These are phyloP conservation scores for Lentinula raphanica DNA, from an alignment of 768 basidiomycete species.

Conservation along the genomic window DNA sequence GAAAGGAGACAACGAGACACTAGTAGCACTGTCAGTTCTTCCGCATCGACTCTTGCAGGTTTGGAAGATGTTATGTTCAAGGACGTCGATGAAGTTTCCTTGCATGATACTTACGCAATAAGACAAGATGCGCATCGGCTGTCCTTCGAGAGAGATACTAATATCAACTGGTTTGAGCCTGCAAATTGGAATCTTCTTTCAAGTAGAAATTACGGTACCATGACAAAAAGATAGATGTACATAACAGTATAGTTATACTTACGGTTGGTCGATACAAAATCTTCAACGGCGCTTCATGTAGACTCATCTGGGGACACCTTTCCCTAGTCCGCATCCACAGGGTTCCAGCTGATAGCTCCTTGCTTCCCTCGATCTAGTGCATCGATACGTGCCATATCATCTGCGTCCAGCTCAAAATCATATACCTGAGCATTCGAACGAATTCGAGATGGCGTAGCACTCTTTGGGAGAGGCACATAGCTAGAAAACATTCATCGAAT, in stretches of 20 bases:
- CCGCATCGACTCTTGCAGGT: background rate
- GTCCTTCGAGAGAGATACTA: background rate
- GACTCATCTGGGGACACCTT: too few relatives aligned
- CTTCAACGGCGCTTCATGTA: too few relatives aligned
- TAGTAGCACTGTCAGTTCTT: background rate
- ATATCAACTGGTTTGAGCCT: background rate
- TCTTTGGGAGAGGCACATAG: slow-evolving; percentile 80
- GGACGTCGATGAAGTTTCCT: background rate
- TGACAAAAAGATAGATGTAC: background rate
- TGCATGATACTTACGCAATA: background rate
- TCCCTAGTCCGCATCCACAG: slow-evolving; percentile 49
- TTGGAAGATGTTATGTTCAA: background rate
- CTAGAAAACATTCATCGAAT: slow-evolving; percentile 29
- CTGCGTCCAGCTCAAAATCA: slow-evolving; percentile 62
- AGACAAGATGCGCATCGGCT: background rate
- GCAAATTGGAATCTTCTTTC: background rate
- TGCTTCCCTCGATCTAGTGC: slow-evolving; percentile 65
- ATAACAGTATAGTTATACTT: background rate
- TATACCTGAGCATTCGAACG: slow-evolving; percentile 68
- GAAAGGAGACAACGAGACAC: background rate
- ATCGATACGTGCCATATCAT: slow-evolving; percentile 66
- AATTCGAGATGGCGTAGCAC: slow-evolving; percentile 65
- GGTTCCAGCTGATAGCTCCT: slow-evolving; percentile 83
- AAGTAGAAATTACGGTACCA: background rate
- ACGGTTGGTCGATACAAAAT: too few relatives aligned